phyloP scores from a whole-genome alignment of 176 grass and related monocot species.

The Elymus sibiricus region DNA sequence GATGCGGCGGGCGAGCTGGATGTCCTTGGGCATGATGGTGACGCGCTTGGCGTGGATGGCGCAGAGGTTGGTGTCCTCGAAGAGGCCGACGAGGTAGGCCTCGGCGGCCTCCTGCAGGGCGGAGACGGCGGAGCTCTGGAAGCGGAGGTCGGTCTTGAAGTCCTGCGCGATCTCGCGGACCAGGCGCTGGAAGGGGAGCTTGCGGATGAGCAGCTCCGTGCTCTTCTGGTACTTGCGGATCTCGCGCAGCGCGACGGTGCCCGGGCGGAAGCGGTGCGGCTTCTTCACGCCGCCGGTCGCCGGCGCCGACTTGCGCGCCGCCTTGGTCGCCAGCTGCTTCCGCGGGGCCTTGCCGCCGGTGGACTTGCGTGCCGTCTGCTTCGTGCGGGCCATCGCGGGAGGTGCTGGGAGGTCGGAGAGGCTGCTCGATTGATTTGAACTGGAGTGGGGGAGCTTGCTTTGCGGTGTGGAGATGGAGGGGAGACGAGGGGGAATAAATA shows the following conservation, averaged over 20 bases:
- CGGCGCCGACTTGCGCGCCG: conserved; percentile 55
- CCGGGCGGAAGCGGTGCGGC: conserved; percentile 64
- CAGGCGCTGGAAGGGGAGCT: conserved; percentile 70
- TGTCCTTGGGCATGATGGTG: conserved; percentile 77
- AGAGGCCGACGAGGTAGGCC: conserved; percentile 68
- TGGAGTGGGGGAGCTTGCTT: not conserved
- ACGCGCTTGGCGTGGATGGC: conserved; percentile 74
- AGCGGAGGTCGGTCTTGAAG: conserved; percentile 76
- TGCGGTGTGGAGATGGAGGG: not conserved
- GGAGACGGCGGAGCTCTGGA: conserved; percentile 59
- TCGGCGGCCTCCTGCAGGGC: conserved; percentile 68
- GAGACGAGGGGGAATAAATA: not conserved
- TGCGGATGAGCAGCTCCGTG: conserved; percentile 66
- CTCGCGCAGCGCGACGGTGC: conserved; percentile 65
- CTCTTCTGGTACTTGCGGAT: conserved; percentile 84
- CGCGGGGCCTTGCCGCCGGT: conserved; percentile 64
- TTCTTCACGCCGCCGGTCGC: conserved; percentile 66
- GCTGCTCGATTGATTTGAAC: not conserved
- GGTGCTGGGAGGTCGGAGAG: not conserved
- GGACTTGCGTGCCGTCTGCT: conserved; percentile 67
- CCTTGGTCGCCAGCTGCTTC: conserved; percentile 63
- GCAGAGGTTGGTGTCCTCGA: conserved; percentile 76
- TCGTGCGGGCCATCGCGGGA: conserved; percentile 52
- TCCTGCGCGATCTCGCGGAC: conserved; percentile 70
- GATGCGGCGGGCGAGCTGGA: conserved; percentile 58